phyloP scores from a whole-genome alignment of 202 grass and related monocot species.

The Digitaria exilis region DNA sequence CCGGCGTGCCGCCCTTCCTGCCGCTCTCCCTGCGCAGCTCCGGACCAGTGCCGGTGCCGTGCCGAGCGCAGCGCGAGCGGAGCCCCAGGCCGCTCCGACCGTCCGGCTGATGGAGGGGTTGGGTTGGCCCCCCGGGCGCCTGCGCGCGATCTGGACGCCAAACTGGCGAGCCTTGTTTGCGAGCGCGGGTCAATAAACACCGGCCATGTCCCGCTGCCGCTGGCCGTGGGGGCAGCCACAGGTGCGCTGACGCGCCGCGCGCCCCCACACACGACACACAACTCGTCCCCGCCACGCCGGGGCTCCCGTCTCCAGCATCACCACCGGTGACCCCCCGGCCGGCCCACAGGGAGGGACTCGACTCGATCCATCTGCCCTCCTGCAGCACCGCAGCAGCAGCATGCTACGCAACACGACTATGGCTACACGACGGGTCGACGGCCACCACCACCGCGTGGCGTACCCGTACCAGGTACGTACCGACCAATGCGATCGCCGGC shows the following conservation, averaged over 20 bases:
- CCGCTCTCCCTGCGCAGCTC: neutral
- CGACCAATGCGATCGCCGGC: slow-evolving; percentile 8
- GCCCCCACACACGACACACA: too few relatives aligned
- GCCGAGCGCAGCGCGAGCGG: neutral
- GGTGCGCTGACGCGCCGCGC: slow-evolving; percentile 30
- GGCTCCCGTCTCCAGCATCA: too few relatives aligned
- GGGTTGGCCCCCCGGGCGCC: neutral
- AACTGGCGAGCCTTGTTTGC: slow-evolving; percentile 27
- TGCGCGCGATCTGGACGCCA: slow-evolving; percentile 26
- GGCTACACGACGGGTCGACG: neutral
- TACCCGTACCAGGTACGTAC: neutral
- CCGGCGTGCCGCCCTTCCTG: neutral
- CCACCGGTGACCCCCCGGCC: too few relatives aligned
- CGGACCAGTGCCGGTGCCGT: neutral
- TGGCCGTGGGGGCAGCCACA: slow-evolving; percentile 41
- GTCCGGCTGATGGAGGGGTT: neutral
- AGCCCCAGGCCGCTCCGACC: neutral
- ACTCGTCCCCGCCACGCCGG: too few relatives aligned
- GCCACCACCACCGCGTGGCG: neutral
- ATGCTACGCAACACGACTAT: too few relatives aligned
- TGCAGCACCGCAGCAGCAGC: too few relatives aligned
- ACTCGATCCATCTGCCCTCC: too few relatives aligned
- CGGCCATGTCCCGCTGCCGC: slow-evolving; percentile 48
- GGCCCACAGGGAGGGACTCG: too few relatives aligned
- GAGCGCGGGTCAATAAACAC: slow-evolving; percentile 28